These are phyloP conservation scores for Ustilago bromivora DNA, from an alignment of 1,284 basidiomycete genomes.

Conservation along the genomic window DNA sequence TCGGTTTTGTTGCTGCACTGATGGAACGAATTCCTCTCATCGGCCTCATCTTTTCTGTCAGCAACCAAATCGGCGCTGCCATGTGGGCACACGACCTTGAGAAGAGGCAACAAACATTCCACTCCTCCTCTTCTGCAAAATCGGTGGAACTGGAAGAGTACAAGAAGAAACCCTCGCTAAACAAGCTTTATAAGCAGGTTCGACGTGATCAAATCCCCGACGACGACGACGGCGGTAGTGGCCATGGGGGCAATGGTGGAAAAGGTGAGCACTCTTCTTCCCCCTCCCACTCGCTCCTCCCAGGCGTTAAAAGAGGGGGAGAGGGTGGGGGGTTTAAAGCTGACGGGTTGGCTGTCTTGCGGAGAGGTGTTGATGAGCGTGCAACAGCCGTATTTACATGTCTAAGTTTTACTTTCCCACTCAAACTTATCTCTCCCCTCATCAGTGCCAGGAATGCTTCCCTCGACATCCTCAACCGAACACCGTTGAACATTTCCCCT, in stretches of 20 bases:
- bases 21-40: conserved; percentile 64
- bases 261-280: conserved; percentile 1
- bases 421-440: conserved; percentile 85
- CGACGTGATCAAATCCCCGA: conserved; percentile 9
- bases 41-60: conserved; percentile 64
- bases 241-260: not conserved
- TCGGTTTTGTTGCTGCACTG: conserved; percentile 62
- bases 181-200: conserved; percentile 41
- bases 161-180: conserved; percentile 37
- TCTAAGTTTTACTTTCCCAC: conserved; percentile 84
- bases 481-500: no score
- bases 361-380: not conserved
- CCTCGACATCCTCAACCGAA: conserved; percentile 5
- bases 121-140: conserved; percentile 2
- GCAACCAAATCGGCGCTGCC: conserved; percentile 68
- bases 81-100: conserved; percentile 69
- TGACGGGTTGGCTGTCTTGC: conserved; percentile 48
- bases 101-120: conserved; percentile 63
- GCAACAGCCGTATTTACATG: conserved; percentile 75
- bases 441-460: conserved; percentile 70
- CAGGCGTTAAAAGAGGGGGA: not conserved
- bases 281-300: not conserved
- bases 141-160: conserved; percentile 17
- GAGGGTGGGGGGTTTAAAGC: conserved; percentile 21
- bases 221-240: not conserved